Evolutionary conservation across 805 yeast genomes (phyloP), one percentile per base, ranked within the genome.

Genomic region (Barnettozyma populi): DNA sequence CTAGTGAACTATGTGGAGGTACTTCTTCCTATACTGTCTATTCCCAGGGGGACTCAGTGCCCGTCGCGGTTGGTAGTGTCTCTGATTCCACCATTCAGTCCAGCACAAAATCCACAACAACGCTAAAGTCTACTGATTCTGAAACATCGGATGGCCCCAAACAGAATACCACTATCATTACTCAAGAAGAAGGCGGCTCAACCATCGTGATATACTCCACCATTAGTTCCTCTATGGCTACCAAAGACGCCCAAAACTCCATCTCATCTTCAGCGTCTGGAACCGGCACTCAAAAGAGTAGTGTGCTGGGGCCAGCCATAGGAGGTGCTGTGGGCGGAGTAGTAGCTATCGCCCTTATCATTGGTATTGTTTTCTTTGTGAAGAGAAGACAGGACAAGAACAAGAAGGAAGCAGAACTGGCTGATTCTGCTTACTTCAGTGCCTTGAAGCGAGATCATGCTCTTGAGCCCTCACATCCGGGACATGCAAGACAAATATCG

Each of bases 271-370:
- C 66, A 11, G 44, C 66, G 7, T 41, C 58, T 6, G 42, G 47
- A 2, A 13, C 52, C 2, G 25, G 38, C 1, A 25, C 46, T 1
- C 41, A 37, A 13, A 53, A 48, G 56, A 50, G 61, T 36, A 49
- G 44, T 56, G 53, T 70, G 56, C 65, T 66, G 51, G 85, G 84
- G 3, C 82, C 84, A 20, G 79, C 79, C 31, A 83, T 79, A 7
- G 85, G 85, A 43, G 81, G 82, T 44, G 84, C 77, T 2, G 78
- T 75, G 13, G 85, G 85, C 19, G 80, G 78, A 21, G 66, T 78
- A 13, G 75, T 62, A 14, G 80, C 78, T 24, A 63, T 78, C 1
- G 68, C 68, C 4, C 62, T 66, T 2, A 48, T 76, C 5, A 76
- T 71, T 1, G 67, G 69, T 2, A 55, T 71, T 2, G 58, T 74